A percentile compares a stretch with the other conserved stretches of the same genome.
phyloP scores from a whole-genome alignment of 352 stramenopile species.

The Globisporangium yorkense region DNA sequence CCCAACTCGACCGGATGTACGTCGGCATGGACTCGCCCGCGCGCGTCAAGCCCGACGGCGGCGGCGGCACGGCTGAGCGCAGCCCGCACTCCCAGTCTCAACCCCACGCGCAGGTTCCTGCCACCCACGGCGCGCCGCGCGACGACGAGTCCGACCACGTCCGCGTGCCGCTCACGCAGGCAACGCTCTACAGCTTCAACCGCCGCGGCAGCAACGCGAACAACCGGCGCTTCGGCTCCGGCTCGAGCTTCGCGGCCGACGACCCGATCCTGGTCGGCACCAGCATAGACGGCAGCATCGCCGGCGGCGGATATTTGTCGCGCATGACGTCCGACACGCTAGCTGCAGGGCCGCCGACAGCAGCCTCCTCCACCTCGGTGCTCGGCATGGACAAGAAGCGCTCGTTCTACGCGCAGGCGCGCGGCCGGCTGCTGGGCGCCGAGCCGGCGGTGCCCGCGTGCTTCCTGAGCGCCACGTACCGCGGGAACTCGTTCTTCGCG shows the following conservation, averaged over 20 bases:
- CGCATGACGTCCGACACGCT: slow-evolving; percentile 10
- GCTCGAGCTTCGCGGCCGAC: slow-evolving; percentile 9
- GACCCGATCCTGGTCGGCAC: neutral
- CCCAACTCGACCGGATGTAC: slow-evolving; percentile 9
- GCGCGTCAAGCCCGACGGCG: slow-evolving; percentile 5
- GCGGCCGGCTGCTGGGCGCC: slow-evolving; percentile 26
- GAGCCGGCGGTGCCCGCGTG: slow-evolving; percentile 47
- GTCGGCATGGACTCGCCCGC: slow-evolving; percentile 14
- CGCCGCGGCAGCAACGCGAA: neutral
- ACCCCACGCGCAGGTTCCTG: neutral
- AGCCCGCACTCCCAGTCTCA: slow-evolving; percentile 4
- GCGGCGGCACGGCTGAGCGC: slow-evolving; percentile 6
- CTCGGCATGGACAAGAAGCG: slow-evolving; percentile 35
- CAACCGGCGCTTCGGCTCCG: neutral
- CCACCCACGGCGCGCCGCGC: slow-evolving; percentile 11
- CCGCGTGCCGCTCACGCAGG: slow-evolving; percentile 10
- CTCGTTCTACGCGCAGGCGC: slow-evolving; percentile 40
- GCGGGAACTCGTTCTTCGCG: slow-evolving; percentile 80
- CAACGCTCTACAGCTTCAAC: slow-evolving; percentile 1
- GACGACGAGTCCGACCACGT: slow-evolving; percentile 12
- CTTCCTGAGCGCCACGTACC: slow-evolving; percentile 53
- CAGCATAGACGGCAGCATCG: neutral
- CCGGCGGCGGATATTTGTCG: neutral
- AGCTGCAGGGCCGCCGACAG: neutral
- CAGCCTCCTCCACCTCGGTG: neutral